A percentile compares a stretch with the other conserved stretches of the same genome.
Conservation (phyloP, 202 grass and related monocot species). For the Bolboschoenoplectus hybrid region DNA sequence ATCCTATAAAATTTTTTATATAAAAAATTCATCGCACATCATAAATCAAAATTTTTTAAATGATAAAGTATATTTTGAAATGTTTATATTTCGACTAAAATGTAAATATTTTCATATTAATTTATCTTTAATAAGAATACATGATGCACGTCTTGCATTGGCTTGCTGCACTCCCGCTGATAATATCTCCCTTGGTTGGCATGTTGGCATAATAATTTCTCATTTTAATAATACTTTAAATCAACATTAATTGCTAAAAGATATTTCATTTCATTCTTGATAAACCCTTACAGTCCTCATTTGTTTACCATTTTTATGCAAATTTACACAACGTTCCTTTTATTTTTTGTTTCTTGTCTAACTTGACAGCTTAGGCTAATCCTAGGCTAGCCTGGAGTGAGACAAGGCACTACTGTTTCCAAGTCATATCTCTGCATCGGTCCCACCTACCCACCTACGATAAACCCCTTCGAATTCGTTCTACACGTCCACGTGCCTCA, state of each 20-base stretch:
- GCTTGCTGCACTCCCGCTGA: not conserved
- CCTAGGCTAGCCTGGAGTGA: slow-evolving; percentile 10
- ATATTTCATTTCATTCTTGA: not conserved
- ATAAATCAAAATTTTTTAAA: too few species aligned
- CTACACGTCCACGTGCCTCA: slow-evolving; percentile 6
- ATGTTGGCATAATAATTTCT: not conserved
- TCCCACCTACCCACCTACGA: not conserved
- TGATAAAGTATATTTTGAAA: too few species aligned
- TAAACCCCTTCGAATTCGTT: slow-evolving; percentile 6
- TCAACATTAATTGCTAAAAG: not conserved
- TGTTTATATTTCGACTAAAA: too few species aligned
- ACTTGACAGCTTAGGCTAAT: slow-evolving; percentile 2
- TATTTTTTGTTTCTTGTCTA: not conserved
- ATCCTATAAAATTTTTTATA: too few species aligned
- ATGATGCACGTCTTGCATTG: not conserved
- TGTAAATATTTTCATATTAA: too few species aligned
- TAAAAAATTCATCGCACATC: too few species aligned
- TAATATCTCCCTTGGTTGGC: not conserved
- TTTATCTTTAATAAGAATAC: too few species aligned
- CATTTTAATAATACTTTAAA: not conserved
- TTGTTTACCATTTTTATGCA: not conserved
- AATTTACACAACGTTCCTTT: not conserved
- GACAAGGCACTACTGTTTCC: slow-evolving; percentile 30
- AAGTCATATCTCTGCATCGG: slow-evolving; percentile 17
- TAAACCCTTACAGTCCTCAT: not conserved